Evolutionary conservation across 805 yeast species (phyloP), one percentile per base, ranked within the genome.

Genomic region (Sugiyamaella floridensis): DNA sequence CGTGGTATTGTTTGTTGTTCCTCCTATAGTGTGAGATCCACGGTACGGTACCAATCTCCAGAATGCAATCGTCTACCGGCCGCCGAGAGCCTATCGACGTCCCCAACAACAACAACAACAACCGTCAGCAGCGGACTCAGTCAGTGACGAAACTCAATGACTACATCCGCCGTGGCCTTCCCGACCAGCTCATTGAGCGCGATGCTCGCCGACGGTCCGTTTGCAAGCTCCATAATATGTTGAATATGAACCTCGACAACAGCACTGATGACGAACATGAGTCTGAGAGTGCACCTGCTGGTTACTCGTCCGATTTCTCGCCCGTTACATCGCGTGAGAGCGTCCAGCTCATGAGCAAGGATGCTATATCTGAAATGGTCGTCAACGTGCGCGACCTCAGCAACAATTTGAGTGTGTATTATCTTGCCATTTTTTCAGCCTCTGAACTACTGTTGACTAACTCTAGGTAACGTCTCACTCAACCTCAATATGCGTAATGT

Each of bases 341-440:
- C 15, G 14, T 44, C 26, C 58, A 57, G 44, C 50, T 51, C 20
- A 50, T 64, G 49, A 57, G 63, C 16, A 62, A 62, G 48, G 60
- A 61, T 41, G 63, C 60, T 16, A 55, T 65, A 16, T 59, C 65
- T 7, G 64, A 65, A 16, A 59, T 65, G 60, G 68, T 64, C 16
- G 54, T 61, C 46, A 60, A 64, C 37, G 64, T 65, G 16, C 58
- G 68, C 11, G 68, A 65, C 47, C 54, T 65, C 41, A 60, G 63
- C 51, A 61, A 60, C 48, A 63, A 61, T 46, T 57, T 64, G 45
- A 64, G 67, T 47, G 58, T 15, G 58, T 55, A 19, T 37, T 15
- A 12, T 19, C 10, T n/a, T 18, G 22, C 34, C n/a, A n/a, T 48
- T 7, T 20, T 16, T n/a, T 8, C 7, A 20, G 49, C 7, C 40